Conservation (phyloP, 192 early-diverging fungal genomes). For the Pilobolus umbonatus region DNA sequence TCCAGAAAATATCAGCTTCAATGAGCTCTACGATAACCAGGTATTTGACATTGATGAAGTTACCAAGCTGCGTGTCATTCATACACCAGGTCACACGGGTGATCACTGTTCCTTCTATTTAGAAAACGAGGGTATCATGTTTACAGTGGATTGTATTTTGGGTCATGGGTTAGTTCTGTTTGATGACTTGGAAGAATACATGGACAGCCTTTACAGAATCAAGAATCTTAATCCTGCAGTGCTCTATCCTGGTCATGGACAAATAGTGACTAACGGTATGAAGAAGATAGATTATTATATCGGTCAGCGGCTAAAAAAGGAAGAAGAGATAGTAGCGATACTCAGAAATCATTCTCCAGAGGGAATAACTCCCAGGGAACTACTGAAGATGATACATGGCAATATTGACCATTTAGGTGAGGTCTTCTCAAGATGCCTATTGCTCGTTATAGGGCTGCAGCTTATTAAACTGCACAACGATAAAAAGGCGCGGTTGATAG, state of each 20-base stretch:
- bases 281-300: constrained; percentile 70
- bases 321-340: constrained; percentile 60
- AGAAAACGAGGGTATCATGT: constrained; percentile 59
- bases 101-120: constrained; percentile 77
- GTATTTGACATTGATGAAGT: constrained; percentile 55
- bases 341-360: neutral
- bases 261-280: constrained; percentile 60
- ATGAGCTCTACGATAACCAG: constrained; percentile 50
- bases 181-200: constrained; percentile 62
- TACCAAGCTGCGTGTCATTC: constrained; percentile 52
- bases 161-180: constrained; percentile 81
- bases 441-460: too few species aligned
- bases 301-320: constrained; percentile 63
- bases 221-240: constrained; percentile 34
- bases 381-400: too few species aligned
- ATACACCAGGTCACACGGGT: constrained; percentile 76
- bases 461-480: too few species aligned
- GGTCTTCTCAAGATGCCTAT: too few species aligned
- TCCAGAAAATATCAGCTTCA: constrained; percentile 10
- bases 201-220: constrained; percentile 57
- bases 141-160: constrained; percentile 79
- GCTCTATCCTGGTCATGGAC: constrained; percentile 71
- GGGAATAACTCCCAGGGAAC: neutral
- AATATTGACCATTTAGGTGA: too few species aligned
- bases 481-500: too few species aligned